These are phyloP conservation scores for Bacidia rubella DNA, from an alignment of 495 filamentous ascomycete species.

Conservation along the genomic window DNA sequence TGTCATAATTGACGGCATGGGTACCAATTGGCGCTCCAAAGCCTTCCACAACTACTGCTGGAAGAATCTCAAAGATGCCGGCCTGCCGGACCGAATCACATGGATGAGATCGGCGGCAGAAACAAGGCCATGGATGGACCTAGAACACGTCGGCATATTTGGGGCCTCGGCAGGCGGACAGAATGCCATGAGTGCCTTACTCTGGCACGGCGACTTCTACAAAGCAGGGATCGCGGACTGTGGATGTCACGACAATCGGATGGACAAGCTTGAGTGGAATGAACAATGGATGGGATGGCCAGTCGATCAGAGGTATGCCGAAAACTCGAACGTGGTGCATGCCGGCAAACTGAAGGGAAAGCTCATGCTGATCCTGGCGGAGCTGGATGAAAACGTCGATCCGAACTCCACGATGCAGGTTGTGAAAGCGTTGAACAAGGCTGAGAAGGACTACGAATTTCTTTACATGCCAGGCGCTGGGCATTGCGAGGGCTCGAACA, in stretches of 20 bases:
- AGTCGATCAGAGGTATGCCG: constrained; percentile 16
- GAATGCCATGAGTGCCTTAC: constrained; percentile 14
- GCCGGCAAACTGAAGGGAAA: constrained; percentile 14
- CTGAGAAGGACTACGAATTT: constrained; percentile 18
- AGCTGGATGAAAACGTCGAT: constrained; percentile 18
- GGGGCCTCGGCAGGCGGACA: constrained; percentile 18
- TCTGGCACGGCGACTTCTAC: constrained; percentile 20
- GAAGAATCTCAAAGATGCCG: constrained; percentile 20
- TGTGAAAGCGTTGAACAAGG: constrained; percentile 15
- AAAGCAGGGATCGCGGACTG: constrained; percentile 16
- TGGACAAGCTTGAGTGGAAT: constrained; percentile 21
- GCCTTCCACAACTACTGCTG: constrained; percentile 18
- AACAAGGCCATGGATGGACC: constrained; percentile 21
- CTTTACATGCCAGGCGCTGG: constrained; percentile 13
- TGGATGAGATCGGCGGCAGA: constrained; percentile 16
- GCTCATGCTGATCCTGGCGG: constrained; percentile 17
- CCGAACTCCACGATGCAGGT: constrained; percentile 17
- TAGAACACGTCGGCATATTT: constrained; percentile 10
- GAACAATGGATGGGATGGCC: constrained; percentile 20
- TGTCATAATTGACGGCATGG: constrained; percentile 19
- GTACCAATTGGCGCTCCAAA: constrained; percentile 19
- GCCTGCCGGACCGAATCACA: constrained; percentile 18
- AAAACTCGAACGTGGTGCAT: constrained; percentile 16
- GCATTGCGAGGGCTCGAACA: constrained; percentile 11
- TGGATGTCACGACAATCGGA: constrained; percentile 19